Evolutionary conservation across 257 asterid species (phyloP), one percentile per base, ranked within the genome.

Genomic region (Fraxinus excelsior): DNA sequence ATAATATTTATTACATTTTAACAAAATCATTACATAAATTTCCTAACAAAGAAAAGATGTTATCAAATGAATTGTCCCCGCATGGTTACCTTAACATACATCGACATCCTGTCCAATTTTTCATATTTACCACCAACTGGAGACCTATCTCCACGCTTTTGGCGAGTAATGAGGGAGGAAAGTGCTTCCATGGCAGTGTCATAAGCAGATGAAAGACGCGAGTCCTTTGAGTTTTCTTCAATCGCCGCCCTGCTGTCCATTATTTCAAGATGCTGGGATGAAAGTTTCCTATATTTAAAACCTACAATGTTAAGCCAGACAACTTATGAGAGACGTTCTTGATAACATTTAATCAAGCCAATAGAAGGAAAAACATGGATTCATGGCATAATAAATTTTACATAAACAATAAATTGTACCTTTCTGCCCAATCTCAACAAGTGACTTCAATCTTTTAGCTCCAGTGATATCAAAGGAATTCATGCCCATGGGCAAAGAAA

Each of bases 151-250:
- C 93, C 93, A 71, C 95, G 87, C 51, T 82, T 87, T 81, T 90
- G 84, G 79, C 87, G 65, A 44, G 90, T 84, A 80, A 93, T 90
- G 78, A 93, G 98, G 77, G 95, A 91, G 3, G 98, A 93, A 82
- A 93, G 97, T 65, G 96, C 91, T 79, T 91, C 97, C 98, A 93
- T 93, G 73, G 94, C 91, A 82, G 86, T 67, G 60, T 94, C 96
- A 85, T 91, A 94, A 7, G 89, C 74, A 44, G 93, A 82, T 26
- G 87, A 79, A 77, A 75, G 84, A 79, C 34, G 67, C 73, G 77
- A 76, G 16, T 77, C 64, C 23, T 80, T 71, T 51, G 78, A 70
- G 80, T 84, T 85, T 67, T 93, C 90, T 79, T 76, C 89, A 64
- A 66, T 64, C 67, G 37, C 74, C 40, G 71, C 62, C 70, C 77